A percentile compares a stretch with the other conserved stretches of the same genome.
phyloP scores from a whole-genome alignment of 495 filamentous ascomycete genomes.

The Neurospora hispaniola region DNA sequence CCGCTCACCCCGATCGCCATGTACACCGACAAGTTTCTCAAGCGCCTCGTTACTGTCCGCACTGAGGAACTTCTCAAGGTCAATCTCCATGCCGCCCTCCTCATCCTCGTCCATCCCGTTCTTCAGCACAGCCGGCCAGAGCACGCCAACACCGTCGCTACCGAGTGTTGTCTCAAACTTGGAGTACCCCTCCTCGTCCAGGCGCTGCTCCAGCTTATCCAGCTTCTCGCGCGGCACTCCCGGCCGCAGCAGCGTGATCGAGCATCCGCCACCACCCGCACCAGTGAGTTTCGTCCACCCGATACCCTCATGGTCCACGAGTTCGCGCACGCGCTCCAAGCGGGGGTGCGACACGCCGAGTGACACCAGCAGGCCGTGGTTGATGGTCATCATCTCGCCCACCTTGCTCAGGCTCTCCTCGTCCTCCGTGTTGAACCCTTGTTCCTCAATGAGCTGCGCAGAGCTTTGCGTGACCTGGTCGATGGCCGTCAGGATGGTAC shows the following conservation, averaged over 20 bases:
- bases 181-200: constrained; percentile 67
- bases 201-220: constrained; percentile 49
- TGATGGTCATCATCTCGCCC: constrained; percentile 81
- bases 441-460: constrained; percentile 52
- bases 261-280: constrained; percentile 88
- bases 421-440: constrained; percentile 50
- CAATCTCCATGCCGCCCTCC: constrained; percentile 80
- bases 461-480: constrained; percentile 70
- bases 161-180: constrained; percentile 82
- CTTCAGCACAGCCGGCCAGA: constrained; percentile 79
- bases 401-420: constrained; percentile 52
- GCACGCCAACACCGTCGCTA: constrained; percentile 82
- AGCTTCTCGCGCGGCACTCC: constrained; percentile 37
- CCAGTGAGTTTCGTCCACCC: constrained; percentile 97
- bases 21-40: constrained; percentile 60
- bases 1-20: constrained; percentile 49
- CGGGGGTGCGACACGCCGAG: constrained; percentile 90
- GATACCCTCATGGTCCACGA: constrained; percentile 80
- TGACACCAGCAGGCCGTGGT: constrained; percentile 80
- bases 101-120: constrained; percentile 57
- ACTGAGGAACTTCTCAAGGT: constrained; percentile 79
- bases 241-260: constrained; percentile 79
- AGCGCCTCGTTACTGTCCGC: constrained; percentile 74
- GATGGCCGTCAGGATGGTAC: constrained; percentile 70
- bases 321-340: constrained; percentile 81